phyloP scores from a whole-genome alignment of 73 alveolate species.

The Tetrahymena malaccensis region DNA sequence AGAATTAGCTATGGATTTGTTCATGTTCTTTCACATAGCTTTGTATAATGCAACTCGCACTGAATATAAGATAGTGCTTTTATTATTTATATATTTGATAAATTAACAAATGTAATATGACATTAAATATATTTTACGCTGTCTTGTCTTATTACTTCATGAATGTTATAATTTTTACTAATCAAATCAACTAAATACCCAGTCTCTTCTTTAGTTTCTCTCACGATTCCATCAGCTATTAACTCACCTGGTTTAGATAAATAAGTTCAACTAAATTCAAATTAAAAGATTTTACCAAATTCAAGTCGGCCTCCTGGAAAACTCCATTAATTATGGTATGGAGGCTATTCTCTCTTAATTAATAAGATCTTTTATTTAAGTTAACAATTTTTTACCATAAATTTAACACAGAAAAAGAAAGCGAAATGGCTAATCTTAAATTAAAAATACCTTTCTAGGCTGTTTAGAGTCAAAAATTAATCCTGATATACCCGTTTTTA shows the following conservation, averaged over 20 bases:
- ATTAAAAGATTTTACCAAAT: not conserved
- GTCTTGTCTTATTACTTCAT: not conserved
- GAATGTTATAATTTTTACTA: not conserved
- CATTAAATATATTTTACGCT: not conserved
- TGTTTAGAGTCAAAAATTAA: not conserved
- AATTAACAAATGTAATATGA: not conserved
- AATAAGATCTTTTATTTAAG: not conserved
- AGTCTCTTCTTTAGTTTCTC: not conserved
- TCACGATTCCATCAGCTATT: not conserved
- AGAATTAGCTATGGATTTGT: not conserved
- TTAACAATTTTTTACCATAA: not conserved
- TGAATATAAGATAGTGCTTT: not conserved
- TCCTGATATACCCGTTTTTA: not conserved
- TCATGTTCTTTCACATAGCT: not conserved
- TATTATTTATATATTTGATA: not conserved
- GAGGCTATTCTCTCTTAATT: not conserved
- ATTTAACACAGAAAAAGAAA: not conserved
- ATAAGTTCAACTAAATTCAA: not conserved
- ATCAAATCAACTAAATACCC: not conserved
- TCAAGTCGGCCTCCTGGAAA: not conserved
- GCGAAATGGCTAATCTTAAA: not conserved
- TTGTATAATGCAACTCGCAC: not conserved
- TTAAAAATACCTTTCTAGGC: not conserved
- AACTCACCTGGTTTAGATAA: not conserved
- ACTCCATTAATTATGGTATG: not conserved